Evolutionary conservation across 371 early-diverging fungal species (phyloP), one percentile per base, ranked within the genome.

Genomic region (Syncephalis plumigaleata): DNA sequence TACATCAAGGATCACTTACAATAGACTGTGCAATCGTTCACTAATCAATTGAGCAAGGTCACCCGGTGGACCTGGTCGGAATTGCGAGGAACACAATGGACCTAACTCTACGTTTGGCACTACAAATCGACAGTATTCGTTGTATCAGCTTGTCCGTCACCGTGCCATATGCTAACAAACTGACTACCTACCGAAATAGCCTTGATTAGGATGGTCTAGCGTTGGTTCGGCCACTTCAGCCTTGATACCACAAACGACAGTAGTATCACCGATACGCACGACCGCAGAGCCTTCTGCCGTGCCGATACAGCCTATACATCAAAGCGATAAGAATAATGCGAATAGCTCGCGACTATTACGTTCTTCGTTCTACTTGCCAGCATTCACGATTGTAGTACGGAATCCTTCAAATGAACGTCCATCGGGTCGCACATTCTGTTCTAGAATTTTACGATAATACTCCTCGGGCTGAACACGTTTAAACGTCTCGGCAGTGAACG

Each of bases 221-320:
- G 63, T 69, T 16, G 96, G 93, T 51, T 79, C 81, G 40, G 87
- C 71, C 0, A 93, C 87, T 61, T 93, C 91, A n/a, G 88, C 93
- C 56, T 92, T 92, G 45, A 95, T 77, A 38, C 88, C 96, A 56
- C 92, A 91, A 2, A 91, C 71, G 17, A 88, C 85, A 3, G 84
- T 84, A 1, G 93, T 92, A 40, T 85, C 75, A 26, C 96, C 96
- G 4, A 91, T 56, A 36, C 84, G 73, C 17, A 91, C 84, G 64
- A 87, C 80, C 15, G 88, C 81, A 13, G 89, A 89, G 0, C 91
- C 91, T 51, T 82, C 67, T 8, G 90, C 82, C 3, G 87, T 85
- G 39, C 73, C 59, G 39, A 95, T 77, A n/a, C 80, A 68, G 18
- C 78, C 82, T 63, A 72, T n/a, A n/a, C n/a, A n/a, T n/a, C n/a